Percentiles rank a stretch among this genome's conserved stretches.
These are phyloP conservation scores for Claviceps capensis DNA, from an alignment of 2,329 filamentous ascomycete species.

Conservation along the genomic window DNA sequence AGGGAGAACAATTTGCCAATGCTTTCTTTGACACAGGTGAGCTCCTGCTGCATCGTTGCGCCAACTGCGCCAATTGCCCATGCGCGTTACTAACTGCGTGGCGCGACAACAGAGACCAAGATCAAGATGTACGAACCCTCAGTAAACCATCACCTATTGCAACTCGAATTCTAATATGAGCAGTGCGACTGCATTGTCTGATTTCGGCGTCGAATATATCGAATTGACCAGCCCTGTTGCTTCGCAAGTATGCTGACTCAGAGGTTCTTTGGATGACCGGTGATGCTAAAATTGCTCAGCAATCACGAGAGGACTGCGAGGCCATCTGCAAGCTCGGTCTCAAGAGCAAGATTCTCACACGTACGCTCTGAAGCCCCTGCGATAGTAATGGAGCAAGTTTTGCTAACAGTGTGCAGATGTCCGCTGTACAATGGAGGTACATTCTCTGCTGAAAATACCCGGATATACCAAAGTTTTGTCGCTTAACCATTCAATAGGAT, in stretches of 20 bases:
- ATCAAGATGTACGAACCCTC: slow-evolving; percentile 37
- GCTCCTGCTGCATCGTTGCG: neutral
- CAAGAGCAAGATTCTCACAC: slow-evolving; percentile 32
- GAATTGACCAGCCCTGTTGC: slow-evolving; percentile 79
- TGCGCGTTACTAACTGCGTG: neutral
- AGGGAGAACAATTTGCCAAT: slow-evolving; percentile 75
- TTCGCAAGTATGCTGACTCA: neutral
- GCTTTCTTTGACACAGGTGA: slow-evolving; percentile 55
- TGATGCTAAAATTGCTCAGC: slow-evolving; percentile 41
- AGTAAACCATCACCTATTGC: neutral
- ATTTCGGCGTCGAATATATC: slow-evolving; percentile 15
- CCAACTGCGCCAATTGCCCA: neutral
- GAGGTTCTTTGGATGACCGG: neutral
- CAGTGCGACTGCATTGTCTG: slow-evolving; percentile 7
- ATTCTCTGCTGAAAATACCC: neutral
- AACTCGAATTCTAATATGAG: neutral
- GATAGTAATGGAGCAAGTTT: neutral
- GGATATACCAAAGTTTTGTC: neutral
- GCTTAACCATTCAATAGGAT: neutral
- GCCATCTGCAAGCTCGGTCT: slow-evolving; percentile 89
- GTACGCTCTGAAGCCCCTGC: slow-evolving; percentile 9
- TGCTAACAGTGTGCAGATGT: slow-evolving; percentile 6
- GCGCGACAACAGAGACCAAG: slow-evolving; percentile 13
- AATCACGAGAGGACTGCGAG: slow-evolving; percentile 76
- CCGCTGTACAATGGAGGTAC: slow-evolving; percentile 11